These are phyloP conservation scores for Dipteronia dyeriana DNA, from an alignment of 345 rosid species.

Conservation along the genomic window DNA sequence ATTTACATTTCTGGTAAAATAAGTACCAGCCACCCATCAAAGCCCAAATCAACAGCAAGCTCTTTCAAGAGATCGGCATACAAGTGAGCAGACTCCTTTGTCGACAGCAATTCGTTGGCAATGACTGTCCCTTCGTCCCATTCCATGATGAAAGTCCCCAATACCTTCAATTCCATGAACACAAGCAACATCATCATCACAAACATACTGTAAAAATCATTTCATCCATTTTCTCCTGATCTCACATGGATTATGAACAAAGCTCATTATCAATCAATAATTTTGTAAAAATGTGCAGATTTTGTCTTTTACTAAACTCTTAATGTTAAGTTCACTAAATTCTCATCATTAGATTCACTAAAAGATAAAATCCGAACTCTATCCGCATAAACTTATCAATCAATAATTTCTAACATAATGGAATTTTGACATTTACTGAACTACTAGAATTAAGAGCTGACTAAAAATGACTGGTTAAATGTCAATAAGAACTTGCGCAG, in stretches of 20 bases:
- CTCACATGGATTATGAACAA: background rate
- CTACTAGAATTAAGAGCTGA: no score
- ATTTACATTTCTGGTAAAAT: background rate
- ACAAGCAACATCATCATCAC: slow-evolving; percentile 15
- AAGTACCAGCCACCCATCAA: slow-evolving; percentile 92
- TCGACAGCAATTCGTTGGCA: slow-evolving; percentile 58
- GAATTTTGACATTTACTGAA: no score
- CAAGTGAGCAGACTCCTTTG: slow-evolving; percentile 66
- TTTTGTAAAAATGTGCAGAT: no score
- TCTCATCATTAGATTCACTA: no score
- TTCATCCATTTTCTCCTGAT: background rate
- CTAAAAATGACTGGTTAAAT: background rate
- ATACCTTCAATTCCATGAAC: slow-evolving; percentile 49
- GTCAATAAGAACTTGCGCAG: background rate
- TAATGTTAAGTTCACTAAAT: no score
- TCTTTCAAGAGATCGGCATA: slow-evolving; percentile 75
- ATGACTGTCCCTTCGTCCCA: slow-evolving; percentile 69
- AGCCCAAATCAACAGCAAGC: slow-evolving; percentile 66
- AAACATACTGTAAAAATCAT: background rate
- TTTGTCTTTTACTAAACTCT: no score
- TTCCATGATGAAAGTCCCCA: slow-evolving; percentile 88
- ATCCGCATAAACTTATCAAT: no score
- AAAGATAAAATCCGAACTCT: no score
- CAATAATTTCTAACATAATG: no score
- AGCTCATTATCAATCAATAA: background rate